Percentiles rank a stretch among this genome's conserved stretches.
Evolutionary conservation across 2,329 filamentous ascomycete genomes (phyloP).

Genomic region (Aphanocladium album): DNA sequence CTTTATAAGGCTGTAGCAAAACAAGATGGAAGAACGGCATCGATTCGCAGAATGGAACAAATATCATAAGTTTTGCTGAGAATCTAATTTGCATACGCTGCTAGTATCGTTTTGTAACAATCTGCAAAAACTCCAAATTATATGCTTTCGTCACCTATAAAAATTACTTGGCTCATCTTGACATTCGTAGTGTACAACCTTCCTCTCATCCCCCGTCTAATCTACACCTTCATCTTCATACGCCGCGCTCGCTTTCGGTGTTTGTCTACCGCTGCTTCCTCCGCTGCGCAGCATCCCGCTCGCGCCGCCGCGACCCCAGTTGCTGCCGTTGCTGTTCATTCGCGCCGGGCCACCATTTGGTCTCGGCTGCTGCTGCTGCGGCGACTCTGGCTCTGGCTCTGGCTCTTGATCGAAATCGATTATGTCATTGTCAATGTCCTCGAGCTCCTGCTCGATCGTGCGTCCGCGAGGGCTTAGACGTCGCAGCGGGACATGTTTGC

Average conservation of each 20-base stretch:
- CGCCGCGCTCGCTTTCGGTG: constrained; percentile 8
- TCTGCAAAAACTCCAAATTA: no score
- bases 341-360: background rate
- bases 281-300: constrained; percentile 37
- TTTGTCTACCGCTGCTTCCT: background rate
- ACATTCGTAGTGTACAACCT: no score
- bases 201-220: no score
- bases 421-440: constrained; percentile 35
- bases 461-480: constrained; percentile 43
- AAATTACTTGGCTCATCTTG: no score
- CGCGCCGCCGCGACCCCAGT: constrained; percentile 36
- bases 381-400: constrained; percentile 17
- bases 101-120: no score
- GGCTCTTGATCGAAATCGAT: constrained; percentile 27
- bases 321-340: constrained; percentile 38
- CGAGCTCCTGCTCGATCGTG: constrained; percentile 38
- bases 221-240: constrained; percentile 31
- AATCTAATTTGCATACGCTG: no score
- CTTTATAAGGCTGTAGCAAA: no score
- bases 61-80: no score
- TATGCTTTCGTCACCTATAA: no score
- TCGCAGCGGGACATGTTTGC: constrained; percentile 41
- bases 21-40: no score
- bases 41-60: no score
- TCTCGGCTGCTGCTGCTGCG: constrained; percentile 34